Base-by-base conservation (phyloP, 2,329 filamentous ascomycete genomes). In the Tolypocladium album region DNA sequence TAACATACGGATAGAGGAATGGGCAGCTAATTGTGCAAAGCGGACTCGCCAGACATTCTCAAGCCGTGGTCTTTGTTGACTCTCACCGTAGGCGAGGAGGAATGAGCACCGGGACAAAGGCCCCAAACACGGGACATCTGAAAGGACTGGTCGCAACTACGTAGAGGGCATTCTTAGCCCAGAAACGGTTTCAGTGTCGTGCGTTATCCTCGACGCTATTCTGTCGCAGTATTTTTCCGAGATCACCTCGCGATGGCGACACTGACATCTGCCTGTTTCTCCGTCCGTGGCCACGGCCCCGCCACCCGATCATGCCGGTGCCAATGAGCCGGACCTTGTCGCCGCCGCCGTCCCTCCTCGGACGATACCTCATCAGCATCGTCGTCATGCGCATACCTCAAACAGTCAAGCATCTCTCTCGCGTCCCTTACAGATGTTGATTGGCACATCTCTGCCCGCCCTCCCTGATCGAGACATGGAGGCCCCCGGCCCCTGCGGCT, bases 291-390 rank as follows among this genome's bases (percentile, higher is more conserved):
- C 17, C 39, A 42, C 38, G 40, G 40, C 39, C 55, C 55, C 55
- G 40, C 38, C 55, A 56, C 39, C 55, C 55, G 55, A 56, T 56
- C 55, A 56, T 56, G 17, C 55, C 55, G 55, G 55, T 15, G 55
- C 55, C 55, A 43, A 22, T 40, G 22, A 57, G 31, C 17, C 31
- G 12, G 50, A 53, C 50, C 15, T n/a, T 22, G 50, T 31, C 27
- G 20, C 50, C 17, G 15, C 17, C 27, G 27, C 20, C 2, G 15
- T 31, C 47, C 27, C 3, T n/a, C 27, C 47, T 52, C 15, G 45
- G 13, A 3, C 45, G 45, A 50, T 50, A n/a, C 45, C 27, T 5
- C 34, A 50, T 17, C 4, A n/a, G n/a, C n/a, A 31, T 31, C 45
- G 31, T 31, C 36, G 11, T 38, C 11, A 12, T 38, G 36, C 36